Evolutionary conservation across 192 early-diverging fungal species (phyloP), one percentile per base, ranked within the genome.

Genomic region (Glomus cerebriforme): DNA sequence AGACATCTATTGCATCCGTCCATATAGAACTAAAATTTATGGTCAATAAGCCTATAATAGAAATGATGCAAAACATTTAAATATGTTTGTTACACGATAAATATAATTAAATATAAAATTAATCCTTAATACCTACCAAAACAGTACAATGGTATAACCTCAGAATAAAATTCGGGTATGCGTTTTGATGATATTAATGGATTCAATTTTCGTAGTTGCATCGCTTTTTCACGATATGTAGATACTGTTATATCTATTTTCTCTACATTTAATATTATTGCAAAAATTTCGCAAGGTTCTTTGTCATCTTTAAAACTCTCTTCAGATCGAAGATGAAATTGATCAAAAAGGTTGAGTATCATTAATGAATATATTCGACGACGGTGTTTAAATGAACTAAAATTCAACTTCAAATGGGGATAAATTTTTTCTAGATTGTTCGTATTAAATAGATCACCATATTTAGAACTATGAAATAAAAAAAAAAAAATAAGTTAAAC

Each of bases 1-100:
- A 79, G 35, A 88, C 81, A 58, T 86, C 87, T 22, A 86, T 91
- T 17, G 88, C 91, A 76, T 96, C 94, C 10, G 92, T 80, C 95
- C 95, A 97, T 22, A 98, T 78, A 7, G 93, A 90, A 34, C 89
- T 90, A 65, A 98, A 94, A 80, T 95, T 95, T 49, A 93, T 88
- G 15, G 92, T 92, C 43, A 96, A 87, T 49, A 94, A 84, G 22
- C 90, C 90, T 69, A 27, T 70, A n/a, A 79, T 19, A 77, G 24
- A 39, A 85, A 79, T 59, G 45, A 5, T 15, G 65, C 7, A 39
- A 34, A 19, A 32, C n/a, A n/a, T 49, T 32, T 7, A 22, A 49
- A 66, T 39, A 35, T 37, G 3, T n/a, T 7, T n/a, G 22, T n/a
- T n/a, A n/a, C n/a, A n/a, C n/a, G n/a, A n/a, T n/a, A n/a, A n/a